Base-by-base conservation (phyloP, 2,329 filamentous ascomycete species). In the Calonectria honghensis region DNA sequence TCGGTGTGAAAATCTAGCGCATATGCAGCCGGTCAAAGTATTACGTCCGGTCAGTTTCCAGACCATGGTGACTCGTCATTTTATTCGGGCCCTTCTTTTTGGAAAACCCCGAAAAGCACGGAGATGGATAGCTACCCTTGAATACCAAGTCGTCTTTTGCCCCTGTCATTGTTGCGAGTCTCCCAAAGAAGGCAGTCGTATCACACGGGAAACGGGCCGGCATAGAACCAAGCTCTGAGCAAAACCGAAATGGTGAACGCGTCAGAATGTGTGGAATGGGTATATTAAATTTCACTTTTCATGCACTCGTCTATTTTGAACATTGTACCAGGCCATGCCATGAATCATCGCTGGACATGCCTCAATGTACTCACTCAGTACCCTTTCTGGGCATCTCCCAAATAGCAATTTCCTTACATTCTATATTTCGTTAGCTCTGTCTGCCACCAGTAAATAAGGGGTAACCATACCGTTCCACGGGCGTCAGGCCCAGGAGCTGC, bases 401-500 rank as follows among this genome's bases (percentile, higher is more conserved):
- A n/a, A 64, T 27, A 39, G 35, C 35, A 48, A n/a, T 35, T 61
- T 50, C 29, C 70, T 80, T 81, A 81, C 80, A 81, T 81, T 76
- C 80, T 81, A 6, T 32, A 41, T 39, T 73, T 10, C 6, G 50
- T 81, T 72, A 81, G 80, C 32, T 2, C 6, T 14, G 10, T 2
- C 9, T 11, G 18, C 2, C 6, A 24, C n/a, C 2, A 6, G 31
- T 45, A 24, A 45, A 41, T 9, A 27, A 2, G 57, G 11, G 13
- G 10, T 41, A 5, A 61, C 79, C 80, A 54, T 81, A 85, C 84
- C 85, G 82, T 75, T 96, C 93, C 63, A 98, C 93, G 13, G 95
- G 95, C 68, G 89, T 92, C 83, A 98, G 87, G 2, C 95, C 95
- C 77, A 98, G 87, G 80, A 97, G 85, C 76, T 90, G 90, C 95